Base-by-base conservation (phyloP, 495 filamentous ascomycete species). In the Monascus purpureus region DNA sequence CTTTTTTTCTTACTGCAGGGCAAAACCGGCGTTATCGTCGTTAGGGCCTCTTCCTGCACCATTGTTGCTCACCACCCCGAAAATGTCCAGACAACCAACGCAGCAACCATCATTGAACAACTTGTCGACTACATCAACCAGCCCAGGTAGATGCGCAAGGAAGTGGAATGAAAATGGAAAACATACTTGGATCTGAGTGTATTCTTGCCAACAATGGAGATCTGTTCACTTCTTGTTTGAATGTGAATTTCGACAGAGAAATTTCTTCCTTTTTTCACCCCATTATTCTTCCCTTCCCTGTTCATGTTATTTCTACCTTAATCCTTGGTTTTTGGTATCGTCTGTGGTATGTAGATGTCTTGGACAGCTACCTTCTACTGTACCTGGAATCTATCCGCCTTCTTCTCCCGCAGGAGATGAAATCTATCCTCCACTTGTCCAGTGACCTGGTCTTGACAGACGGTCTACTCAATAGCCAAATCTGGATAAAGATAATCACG, bases 31-130 rank as follows among this genome's bases (percentile, higher is more conserved):
- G 55, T 90, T 43, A 59, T 77, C 46, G 68, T 84, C 43, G 74
- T 77, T 52, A 87, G 85, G 65, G 87, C 87, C 41, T 73, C 59
- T 32, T 79, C 87, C 58, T 80, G 83, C 45, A 70, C 94, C 50
- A 73, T 97, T 48, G 58, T 97, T 53, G 78, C 70, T 43, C 83
- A 93, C 65, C 79, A 93, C 67, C 66, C 65, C 45, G 85, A 92
- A 51, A 52, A 41, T 24, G 57, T 70, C 25, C 65, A 75, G 45
- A 77, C 77, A 16, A 37, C 50, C 44, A 57, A 57, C 37, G 58
- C 56, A 25, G 54, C 54, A 2, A 48, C 47, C 25, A 49, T 55
- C 17, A 46, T 63, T 12, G 56, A 63, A 50, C 52, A 54, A 36
- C 47, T 63, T 13, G 54, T 50, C 30, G 58, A 63, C 44, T 63